Base-by-base conservation (phyloP, 2,329 filamentous ascomycete species). In the Exophiala alcalophila region DNA sequence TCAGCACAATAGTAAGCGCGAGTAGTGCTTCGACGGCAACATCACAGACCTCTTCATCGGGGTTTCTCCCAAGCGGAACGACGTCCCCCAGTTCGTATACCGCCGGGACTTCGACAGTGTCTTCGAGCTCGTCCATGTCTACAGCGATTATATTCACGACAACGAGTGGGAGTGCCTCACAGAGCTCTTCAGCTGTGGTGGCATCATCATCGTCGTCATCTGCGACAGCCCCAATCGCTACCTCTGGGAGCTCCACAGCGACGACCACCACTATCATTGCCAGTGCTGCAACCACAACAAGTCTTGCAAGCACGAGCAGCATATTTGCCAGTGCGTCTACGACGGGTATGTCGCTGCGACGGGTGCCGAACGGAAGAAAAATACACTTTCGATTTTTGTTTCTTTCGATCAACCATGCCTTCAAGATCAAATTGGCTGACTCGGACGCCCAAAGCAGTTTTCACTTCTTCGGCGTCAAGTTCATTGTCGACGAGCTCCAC, bases 301-400 rank as follows among this genome's bases (percentile, higher is more conserved):
- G 4, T n/a, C 10, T 9, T 20, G 31, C 30, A 16, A 37, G n/a
- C 20, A 27, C 33, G 21, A 19, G 21, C n/a, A n/a, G 4, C 18
- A 24, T 7, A 16, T 24, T 21, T 19, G 19, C 27, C n/a, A 18
- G 27, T 33, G 16, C 31, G 5, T 7, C 6, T 8, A 33, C 39
- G 37, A 32, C 37, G 27, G 15, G 26, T 21, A 32, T 28, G 25
- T 33, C 27, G 27, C n/a, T 32, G 14, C n/a, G 20, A 38, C n/a
- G 34, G 12, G 15, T 28, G 9, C 5, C 9, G 25, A 12, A 19
- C 15, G 15, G 20, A 12, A 29, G 16, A 36, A 9, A 36, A 12
- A n/a, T n/a, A n/a, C n/a, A 16, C 14, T 28, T 9, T 14, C 34
- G 20, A 16, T 18, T 26, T 38, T 25, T 10, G 14, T 28, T 28